A percentile compares a stretch with the other conserved stretches of the same genome.
These are phyloP conservation scores for Blastobotrys raffinosifermentans DNA, from an alignment of 1,139 yeast genomes.

Conservation along the genomic window DNA sequence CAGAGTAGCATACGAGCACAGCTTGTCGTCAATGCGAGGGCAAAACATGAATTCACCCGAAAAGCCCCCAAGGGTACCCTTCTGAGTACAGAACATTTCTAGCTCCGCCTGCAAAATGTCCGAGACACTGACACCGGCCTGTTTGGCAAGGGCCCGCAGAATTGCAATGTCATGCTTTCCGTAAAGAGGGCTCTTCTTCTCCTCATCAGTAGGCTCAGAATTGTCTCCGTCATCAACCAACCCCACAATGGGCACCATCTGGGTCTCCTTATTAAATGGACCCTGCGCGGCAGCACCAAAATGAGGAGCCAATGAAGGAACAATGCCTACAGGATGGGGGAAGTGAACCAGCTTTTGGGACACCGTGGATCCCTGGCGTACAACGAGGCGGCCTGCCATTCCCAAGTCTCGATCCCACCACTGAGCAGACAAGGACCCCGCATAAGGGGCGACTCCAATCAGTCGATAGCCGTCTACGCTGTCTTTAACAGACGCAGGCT, in stretches of 20 bases:
- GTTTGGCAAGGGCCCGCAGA: slow-evolving; percentile 62
- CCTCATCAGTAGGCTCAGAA: slow-evolving; percentile 49
- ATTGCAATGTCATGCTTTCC: slow-evolving; percentile 72
- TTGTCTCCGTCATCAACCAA: slow-evolving; percentile 30
- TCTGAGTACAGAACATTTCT: slow-evolving; percentile 77
- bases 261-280: slow-evolving; percentile 85
- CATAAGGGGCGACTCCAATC: slow-evolving; percentile 89
- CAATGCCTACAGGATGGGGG: slow-evolving; percentile 78
- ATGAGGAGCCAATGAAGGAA: slow-evolving; percentile 96
- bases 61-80: slow-evolving; percentile 78
- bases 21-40: slow-evolving; percentile 87
- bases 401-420: slow-evolving; percentile 95
- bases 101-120: slow-evolving; percentile 84
- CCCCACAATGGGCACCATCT: slow-evolving; percentile 85
- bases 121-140: slow-evolving; percentile 47
- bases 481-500: slow-evolving; percentile 72
- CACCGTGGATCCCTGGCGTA: slow-evolving; percentile 42
- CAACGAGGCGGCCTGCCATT: slow-evolving; percentile 85
- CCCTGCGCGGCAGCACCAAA: slow-evolving; percentile 69
- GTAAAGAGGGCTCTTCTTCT: slow-evolving; percentile 52
- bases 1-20: slow-evolving; percentile 80
- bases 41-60: slow-evolving; percentile 85
- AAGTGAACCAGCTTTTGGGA: slow-evolving; percentile 70
- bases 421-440: slow-evolving; percentile 73
- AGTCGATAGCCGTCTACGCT: slow-evolving; percentile 72